Base-by-base conservation (phyloP, 768 basidiomycete genomes). In the Collybia mongolica region DNA sequence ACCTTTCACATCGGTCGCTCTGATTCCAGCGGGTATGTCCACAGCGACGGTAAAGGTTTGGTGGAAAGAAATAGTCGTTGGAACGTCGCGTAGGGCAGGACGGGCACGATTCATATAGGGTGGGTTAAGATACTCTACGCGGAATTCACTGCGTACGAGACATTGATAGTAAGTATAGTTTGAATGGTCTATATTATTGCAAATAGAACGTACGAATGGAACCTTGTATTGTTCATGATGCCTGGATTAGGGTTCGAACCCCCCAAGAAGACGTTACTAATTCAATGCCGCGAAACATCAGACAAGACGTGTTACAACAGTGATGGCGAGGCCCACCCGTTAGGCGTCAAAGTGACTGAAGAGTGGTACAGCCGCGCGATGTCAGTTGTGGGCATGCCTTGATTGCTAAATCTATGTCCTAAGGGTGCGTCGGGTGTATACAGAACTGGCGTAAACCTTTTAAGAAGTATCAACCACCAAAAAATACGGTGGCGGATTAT, bases 281-380 rank as follows among this genome's bases (percentile, higher is more conserved):
- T 66, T n/a, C n/a, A 48, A 7, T 18, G 8, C 15, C 22, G 12
- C 14, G 44, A 8, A 32, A n/a, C n/a, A 17, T 36, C 6, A 52
- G 28, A 15, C 14, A 15, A 23, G 62, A 2, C 66, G 63, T 1
- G 62, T 58, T n/a, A 15, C 67, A 55, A 9, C 49, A 59, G 23
- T 64, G 63, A 72, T 8, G 71, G 65, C 51, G 75, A 65, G 58
- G 74, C 66, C 35, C 69, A 76, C 55, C 80, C 81, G 52, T 78
- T 77, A n/a, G 79, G 76, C 11, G 82, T 75, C 54, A 84, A 68
- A 35, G 77, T 80, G 9, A 76, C 80, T 5, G 72, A 72, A 1
- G 83, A 83, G 64, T 86, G 84, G 68, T 86, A 86, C 66, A 86
- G 39, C 11, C 84, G 69, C 45, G 81, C 74, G 53, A 84, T 73